phyloP scores from a whole-genome alignment of 1,139 yeast species.

The Kodamaea arcana region DNA sequence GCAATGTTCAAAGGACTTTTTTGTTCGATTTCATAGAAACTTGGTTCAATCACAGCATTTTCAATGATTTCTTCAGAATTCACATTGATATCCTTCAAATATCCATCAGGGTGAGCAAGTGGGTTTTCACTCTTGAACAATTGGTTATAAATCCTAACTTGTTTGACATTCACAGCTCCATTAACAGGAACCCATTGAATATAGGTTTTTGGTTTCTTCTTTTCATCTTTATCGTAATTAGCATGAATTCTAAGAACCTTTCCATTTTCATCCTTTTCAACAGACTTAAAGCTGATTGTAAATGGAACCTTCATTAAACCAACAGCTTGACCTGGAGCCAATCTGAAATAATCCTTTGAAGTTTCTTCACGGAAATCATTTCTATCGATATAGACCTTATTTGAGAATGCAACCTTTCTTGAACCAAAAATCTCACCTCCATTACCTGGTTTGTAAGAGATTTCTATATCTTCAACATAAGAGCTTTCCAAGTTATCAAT shows the following conservation, averaged over 20 bases:
- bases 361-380: slow-evolving; percentile 70
- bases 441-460: slow-evolving; percentile 91
- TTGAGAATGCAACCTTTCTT: slow-evolving; percentile 74
- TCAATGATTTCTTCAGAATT: slow-evolving; percentile 67
- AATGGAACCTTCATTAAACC: slow-evolving; percentile 93
- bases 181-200: slow-evolving; percentile 94
- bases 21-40: slow-evolving; percentile 61
- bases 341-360: slow-evolving; percentile 70
- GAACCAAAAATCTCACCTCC: slow-evolving; percentile 46
- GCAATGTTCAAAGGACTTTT: slow-evolving; percentile 78
- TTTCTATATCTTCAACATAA: slow-evolving; percentile 61
- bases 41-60: slow-evolving; percentile 74
- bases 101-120: slow-evolving; percentile 81
- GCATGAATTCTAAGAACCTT: slow-evolving; percentile 68
- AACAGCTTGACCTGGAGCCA: slow-evolving; percentile 91
- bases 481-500: slow-evolving; percentile 80
- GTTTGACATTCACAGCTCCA: slow-evolving; percentile 53
- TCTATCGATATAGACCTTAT: slow-evolving; percentile 76
- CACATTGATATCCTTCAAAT: slow-evolving; percentile 74
- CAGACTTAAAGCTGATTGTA: slow-evolving; percentile 69
- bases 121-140: slow-evolving; percentile 93
- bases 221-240: slow-evolving; percentile 66
- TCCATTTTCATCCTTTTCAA: slow-evolving; percentile 62
- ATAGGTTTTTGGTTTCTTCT: slow-evolving; percentile 74
- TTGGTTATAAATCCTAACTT: slow-evolving; percentile 84